Evolutionary conservation across 768 basidiomycete genomes (phyloP).

Genomic region (Sistotremastrum suecicum): DNA sequence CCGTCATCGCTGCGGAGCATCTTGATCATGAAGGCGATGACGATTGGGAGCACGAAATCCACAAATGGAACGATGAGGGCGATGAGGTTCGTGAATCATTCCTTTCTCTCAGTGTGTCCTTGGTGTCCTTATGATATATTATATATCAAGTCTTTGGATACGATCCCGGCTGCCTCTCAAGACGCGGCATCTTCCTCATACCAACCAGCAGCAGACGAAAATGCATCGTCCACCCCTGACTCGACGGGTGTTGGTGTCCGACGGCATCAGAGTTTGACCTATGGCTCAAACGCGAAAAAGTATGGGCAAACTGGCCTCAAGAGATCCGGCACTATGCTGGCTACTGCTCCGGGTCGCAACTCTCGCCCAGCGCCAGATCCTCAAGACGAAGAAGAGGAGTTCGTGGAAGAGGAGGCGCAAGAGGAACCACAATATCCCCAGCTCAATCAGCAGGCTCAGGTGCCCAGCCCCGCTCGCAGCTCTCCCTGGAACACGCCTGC

Average conservation of each 20-base stretch:
- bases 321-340: constrained; percentile 65
- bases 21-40: constrained; percentile 73
- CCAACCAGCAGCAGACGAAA: constrained; percentile 36
- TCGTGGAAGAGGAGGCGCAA: constrained; percentile 11
- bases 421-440: not conserved
- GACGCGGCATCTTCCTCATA: constrained; percentile 11
- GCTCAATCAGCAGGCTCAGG: too few species aligned
- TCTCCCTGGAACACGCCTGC: constrained; percentile 50
- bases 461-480: constrained; percentile 18
- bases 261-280: constrained; percentile 67
- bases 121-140: constrained; percentile 1
- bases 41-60: constrained; percentile 64
- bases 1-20: constrained; percentile 46
- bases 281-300: constrained; percentile 2
- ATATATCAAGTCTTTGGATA: constrained; percentile 6
- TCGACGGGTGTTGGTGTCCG: constrained; percentile 49
- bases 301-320: constrained; percentile 34
- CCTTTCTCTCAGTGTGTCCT: constrained; percentile 1
- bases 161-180: constrained; percentile 13
- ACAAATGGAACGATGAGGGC: constrained; percentile 40
- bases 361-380: not conserved
- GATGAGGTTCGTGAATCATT: constrained; percentile 16
- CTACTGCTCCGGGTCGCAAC: constrained; percentile 19
- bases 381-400: constrained; percentile 23
- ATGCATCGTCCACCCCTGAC: constrained; percentile 36